Evolutionary conservation across 192 early-diverging fungal species (phyloP).

Genomic region (Coemansia asiatica): DNA sequence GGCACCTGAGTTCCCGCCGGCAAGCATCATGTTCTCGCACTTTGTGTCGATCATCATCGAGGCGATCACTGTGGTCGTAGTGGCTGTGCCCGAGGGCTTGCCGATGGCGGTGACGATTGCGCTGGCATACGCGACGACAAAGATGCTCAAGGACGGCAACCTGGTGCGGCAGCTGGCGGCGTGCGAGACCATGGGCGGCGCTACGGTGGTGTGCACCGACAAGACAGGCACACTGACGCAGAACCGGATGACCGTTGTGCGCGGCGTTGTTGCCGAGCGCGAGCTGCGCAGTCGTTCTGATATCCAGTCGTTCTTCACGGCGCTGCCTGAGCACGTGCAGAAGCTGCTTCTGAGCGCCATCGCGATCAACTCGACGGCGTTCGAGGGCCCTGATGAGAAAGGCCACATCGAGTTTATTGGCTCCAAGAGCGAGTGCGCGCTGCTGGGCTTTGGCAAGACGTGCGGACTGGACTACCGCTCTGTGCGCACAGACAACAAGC

Average conservation of each 20-base stretch:
- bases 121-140: slow-evolving; percentile 77
- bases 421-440: slow-evolving; percentile 79
- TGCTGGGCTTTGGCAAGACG: slow-evolving; percentile 65
- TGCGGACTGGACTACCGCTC: slow-evolving; percentile 65
- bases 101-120: slow-evolving; percentile 86
- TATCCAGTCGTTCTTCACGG: slow-evolving; percentile 53
- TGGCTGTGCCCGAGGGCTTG: slow-evolving; percentile 84
- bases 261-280: slow-evolving; percentile 57
- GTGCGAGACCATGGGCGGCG: slow-evolving; percentile 84
- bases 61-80: slow-evolving; percentile 79
- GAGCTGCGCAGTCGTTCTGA: slow-evolving; percentile 50
- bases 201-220: slow-evolving; percentile 81
- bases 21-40: slow-evolving; percentile 57
- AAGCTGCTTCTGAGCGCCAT: slow-evolving; percentile 62
- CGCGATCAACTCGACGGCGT: slow-evolving; percentile 75
- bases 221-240: slow-evolving; percentile 87
- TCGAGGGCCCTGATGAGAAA: slow-evolving; percentile 66
- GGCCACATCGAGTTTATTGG: slow-evolving; percentile 67
- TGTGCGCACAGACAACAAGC: slow-evolving; percentile 52
- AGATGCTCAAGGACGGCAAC: slow-evolving; percentile 81
- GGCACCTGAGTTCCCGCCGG: slow-evolving; percentile 59
- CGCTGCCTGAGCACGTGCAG: slow-evolving; percentile 44
- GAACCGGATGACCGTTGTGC: slow-evolving; percentile 80
- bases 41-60: slow-evolving; percentile 74
- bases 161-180: slow-evolving; percentile 77